Conservation (phyloP, 371 early-diverging fungal genomes). For the Mucor mucedo region DNA sequence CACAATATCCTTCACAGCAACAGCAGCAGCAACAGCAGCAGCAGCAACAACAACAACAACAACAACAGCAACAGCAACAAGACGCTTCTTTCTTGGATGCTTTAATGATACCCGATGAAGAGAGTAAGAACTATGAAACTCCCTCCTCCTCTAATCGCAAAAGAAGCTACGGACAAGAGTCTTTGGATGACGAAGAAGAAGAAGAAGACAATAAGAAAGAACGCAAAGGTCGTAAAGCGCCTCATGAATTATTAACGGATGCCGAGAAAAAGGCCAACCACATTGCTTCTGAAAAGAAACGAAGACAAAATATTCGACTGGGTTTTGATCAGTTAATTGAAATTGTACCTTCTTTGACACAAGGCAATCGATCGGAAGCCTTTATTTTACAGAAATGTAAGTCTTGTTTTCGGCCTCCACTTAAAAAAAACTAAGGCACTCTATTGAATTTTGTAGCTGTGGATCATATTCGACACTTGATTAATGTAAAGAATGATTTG, state of each 20-base stretch:
- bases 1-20: conserved; percentile 8
- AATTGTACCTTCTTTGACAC: conserved; percentile 77
- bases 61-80: conserved; percentile 4
- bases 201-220: conserved; percentile 26
- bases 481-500: conserved; percentile 45
- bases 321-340: conserved; percentile 86
- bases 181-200: conserved; percentile 4
- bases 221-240: conserved; percentile 45
- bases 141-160: conserved; percentile 4
- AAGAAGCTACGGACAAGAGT: conserved; percentile 14
- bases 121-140: background rate
- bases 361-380: conserved; percentile 66
- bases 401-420: background rate
- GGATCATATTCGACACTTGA: conserved; percentile 48
- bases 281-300: conserved; percentile 92
- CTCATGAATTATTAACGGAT: conserved; percentile 82
- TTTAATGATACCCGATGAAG: conserved; percentile 10
- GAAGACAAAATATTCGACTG: conserved; percentile 82
- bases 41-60: background rate
- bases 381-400: conserved; percentile 66
- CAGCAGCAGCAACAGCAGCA: conserved; percentile 1
- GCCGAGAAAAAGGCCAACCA: conserved; percentile 95
- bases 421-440: too few species aligned
- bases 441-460: conserved; percentile 28
- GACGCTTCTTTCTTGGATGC: conserved; percentile 7